Conservation (phyloP, 106 monocot species). For the Dactylorhiza incarnata region DNA sequence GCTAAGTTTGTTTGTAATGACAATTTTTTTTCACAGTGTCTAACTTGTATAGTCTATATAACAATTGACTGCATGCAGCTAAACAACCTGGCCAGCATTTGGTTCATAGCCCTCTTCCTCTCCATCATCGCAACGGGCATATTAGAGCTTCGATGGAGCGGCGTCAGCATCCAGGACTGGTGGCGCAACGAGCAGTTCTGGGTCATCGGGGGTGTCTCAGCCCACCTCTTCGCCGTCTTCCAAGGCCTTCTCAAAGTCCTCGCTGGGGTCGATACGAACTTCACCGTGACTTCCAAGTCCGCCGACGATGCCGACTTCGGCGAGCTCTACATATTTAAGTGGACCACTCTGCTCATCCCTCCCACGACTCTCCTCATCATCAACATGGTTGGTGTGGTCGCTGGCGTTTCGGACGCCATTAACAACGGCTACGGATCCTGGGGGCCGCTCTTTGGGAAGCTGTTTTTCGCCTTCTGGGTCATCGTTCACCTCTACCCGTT, state of each 20-base stretch:
- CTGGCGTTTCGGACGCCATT: conserved; percentile 80
- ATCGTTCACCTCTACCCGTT: conserved; percentile 86
- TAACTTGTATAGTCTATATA: not conserved
- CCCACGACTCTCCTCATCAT: conserved; percentile 84
- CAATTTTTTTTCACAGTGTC: not conserved
- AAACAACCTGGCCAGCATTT: conserved; percentile 67
- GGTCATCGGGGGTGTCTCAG: conserved; percentile 93
- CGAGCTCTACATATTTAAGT: conserved; percentile 84
- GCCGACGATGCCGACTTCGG: conserved; percentile 60
- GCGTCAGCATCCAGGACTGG: conserved; percentile 92
- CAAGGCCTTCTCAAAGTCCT: conserved; percentile 93
- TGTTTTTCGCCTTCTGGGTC: conserved; percentile 93
- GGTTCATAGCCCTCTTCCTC: conserved; percentile 89
- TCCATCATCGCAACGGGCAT: conserved; percentile 91
- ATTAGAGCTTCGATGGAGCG: conserved; percentile 86
- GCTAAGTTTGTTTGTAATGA: not conserved
- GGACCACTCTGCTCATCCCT: conserved; percentile 83
- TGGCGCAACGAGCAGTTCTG: conserved; percentile 99
- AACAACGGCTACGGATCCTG: conserved; percentile 92
- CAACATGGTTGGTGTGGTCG: conserved; percentile 92
- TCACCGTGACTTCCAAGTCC: conserved; percentile 83
- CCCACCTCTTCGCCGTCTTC: conserved; percentile 93
- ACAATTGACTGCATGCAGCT: conserved; percentile 27
- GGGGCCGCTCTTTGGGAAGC: conserved; percentile 91
- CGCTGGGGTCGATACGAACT: conserved; percentile 83